Base-by-base conservation (phyloP, 1,284 basidiomycete genomes). In the Inonotus hispidus region DNA sequence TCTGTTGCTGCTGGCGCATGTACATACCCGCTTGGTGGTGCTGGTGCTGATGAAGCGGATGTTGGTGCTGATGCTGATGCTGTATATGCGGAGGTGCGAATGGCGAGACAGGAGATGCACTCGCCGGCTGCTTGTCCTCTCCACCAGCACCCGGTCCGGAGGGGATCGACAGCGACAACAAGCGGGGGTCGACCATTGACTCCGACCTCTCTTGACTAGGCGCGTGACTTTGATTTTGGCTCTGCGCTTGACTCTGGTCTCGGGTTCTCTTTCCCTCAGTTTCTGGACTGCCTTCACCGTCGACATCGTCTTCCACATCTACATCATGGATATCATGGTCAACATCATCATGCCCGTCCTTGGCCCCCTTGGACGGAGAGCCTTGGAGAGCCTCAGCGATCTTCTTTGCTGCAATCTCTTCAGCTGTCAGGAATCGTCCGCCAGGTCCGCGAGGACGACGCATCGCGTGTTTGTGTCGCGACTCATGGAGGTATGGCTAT, bases 401-500 rank as follows among this genome's bases (percentile, higher is more conserved):
- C 67, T 87, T 88, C 71, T 88, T 87, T 0, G 87, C 87, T 1
- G 89, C 90, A 53, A 95, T 95, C 75, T 98, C 94, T 27, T 95
- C 93, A 43, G 94, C 92, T 5, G 95, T 98, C 66, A 98, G 84
- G 79, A 98, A 98, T 35, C 96, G 87, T 21, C 96, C 96, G 29
- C 97, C 96, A 41, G 96, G 95, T 1, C 96, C 96, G 64, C 97
- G 83, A 14, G 96, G 96, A 38, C 96, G 85, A 47, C 95, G 88
- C 87, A 98, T 97, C 14, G 96, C 96, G 75, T 99, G 97, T 67
- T 95, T 93, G 78, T 99, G 96, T 50, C 96, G 86, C 25, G 93
- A 96, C 73, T 98, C 95, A 69, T 98, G 95, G 27, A 98, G 85
- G 76, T 98, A 98, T 1, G 95, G 95, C 93, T 98, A 64, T 43